Conservation (phyloP, 176 grass and related monocot genomes). For the Luzula sylvatica region DNA sequence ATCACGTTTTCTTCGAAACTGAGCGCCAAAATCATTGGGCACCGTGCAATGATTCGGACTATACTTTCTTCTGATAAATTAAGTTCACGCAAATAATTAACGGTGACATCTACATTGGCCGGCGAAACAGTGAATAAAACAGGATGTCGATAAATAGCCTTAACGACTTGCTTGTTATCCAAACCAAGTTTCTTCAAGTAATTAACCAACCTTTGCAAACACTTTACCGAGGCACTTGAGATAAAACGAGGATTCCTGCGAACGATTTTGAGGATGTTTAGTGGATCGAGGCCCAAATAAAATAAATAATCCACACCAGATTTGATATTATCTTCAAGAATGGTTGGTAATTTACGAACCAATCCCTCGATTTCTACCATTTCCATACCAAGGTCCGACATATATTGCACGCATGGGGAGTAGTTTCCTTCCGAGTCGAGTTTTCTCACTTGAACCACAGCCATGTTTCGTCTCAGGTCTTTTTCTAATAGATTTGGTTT, state of each 20-base stretch:
- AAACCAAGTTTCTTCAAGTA: not conserved
- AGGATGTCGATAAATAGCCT: not conserved
- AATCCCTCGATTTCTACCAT: not conserved
- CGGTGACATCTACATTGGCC: not conserved
- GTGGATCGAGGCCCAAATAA: not conserved
- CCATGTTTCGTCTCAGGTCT: too few relatives aligned
- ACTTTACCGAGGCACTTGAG: not conserved
- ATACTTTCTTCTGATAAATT: not conserved
- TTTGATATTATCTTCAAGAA: slow-evolving; percentile 9
- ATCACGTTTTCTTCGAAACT: not conserved
- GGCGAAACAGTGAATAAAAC: not conserved
- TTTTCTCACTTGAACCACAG: too few relatives aligned
- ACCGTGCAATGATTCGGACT: not conserved
- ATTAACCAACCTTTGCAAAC: not conserved
- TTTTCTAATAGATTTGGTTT: too few relatives aligned
- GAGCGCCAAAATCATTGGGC: not conserved
- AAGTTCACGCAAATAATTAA: not conserved
- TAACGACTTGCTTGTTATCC: not conserved
- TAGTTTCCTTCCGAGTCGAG: too few relatives aligned
- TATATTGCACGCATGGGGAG: slow-evolving; percentile 1
- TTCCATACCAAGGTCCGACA: slow-evolving; percentile 13
- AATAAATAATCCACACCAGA: not conserved
- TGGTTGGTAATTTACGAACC: not conserved
- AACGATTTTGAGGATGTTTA: not conserved
- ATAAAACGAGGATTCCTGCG: not conserved